Evolutionary conservation across 2,329 filamentous ascomycete species (phyloP).

Genomic region (Talaromyces sp.): DNA sequence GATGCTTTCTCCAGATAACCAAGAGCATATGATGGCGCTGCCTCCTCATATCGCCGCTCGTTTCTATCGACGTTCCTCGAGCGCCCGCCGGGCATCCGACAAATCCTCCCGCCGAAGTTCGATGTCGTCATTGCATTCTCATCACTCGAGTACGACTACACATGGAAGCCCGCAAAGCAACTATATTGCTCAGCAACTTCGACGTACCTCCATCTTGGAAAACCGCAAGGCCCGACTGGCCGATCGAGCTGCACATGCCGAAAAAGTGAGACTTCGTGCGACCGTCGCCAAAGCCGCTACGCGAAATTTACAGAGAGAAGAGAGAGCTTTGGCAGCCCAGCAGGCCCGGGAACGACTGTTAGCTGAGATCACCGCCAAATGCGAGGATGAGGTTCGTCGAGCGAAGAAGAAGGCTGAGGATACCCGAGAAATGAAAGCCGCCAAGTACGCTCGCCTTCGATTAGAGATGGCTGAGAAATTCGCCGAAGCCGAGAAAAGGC

Average conservation of each 20-base stretch:
- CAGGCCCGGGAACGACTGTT: conserved; percentile 59
- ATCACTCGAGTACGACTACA: conserved; percentile 49
- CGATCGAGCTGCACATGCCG: conserved; percentile 60
- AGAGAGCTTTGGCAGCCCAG: conserved; percentile 58
- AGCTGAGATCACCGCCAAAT: conserved; percentile 60
- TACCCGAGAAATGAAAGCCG: conserved; percentile 59
- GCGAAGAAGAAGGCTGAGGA: conserved; percentile 65
- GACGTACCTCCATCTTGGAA: conserved; percentile 61
- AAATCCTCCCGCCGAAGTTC: conserved; percentile 61
- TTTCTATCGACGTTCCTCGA: conserved; percentile 52
- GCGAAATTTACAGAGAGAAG: conserved; percentile 54
- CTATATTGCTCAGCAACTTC: conserved; percentile 60
- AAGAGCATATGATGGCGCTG: conserved; percentile 41
- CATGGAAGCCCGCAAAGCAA: conserved; percentile 51
- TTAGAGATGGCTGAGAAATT: conserved; percentile 61
- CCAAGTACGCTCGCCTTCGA: conserved; percentile 54
- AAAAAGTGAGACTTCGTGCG: conserved; percentile 60
- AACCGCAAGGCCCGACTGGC: conserved; percentile 59
- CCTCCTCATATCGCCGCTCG: conserved; percentile 60
- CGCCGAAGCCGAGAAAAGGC: conserved; percentile 57
- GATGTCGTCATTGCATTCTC: conserved; percentile 59
- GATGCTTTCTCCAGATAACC: conserved; percentile 36
- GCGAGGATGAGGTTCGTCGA: conserved; percentile 60
- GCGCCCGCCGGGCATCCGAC: conserved; percentile 55
- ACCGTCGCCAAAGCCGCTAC: conserved; percentile 57